A percentile compares a stretch with the other conserved stretches of the same genome.
Evolutionary conservation across 2,329 filamentous ascomycete genomes (phyloP).

Genomic region (Fonsecaea pugnacius): DNA sequence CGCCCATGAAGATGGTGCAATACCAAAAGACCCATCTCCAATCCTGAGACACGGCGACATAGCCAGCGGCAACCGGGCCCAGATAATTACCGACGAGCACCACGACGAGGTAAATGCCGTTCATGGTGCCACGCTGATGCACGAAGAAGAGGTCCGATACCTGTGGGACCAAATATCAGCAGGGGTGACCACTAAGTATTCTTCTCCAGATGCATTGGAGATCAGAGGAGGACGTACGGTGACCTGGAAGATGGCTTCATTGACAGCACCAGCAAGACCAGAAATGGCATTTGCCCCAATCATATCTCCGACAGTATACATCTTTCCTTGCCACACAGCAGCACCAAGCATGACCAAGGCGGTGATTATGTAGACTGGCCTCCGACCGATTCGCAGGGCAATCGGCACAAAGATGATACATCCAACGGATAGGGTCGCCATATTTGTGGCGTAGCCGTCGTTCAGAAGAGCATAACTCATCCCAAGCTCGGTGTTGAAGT

Average conservation of each 20-base stretch:
- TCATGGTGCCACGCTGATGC: conserved; percentile 57
- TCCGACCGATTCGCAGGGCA: conserved; percentile 48
- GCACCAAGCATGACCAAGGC: conserved; percentile 43
- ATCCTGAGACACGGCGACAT: conserved; percentile 42
- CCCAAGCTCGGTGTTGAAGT: conserved; percentile 47
- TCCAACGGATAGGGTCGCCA: conserved; percentile 47
- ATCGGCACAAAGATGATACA: conserved; percentile 50
- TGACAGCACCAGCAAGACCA: conserved; percentile 50
- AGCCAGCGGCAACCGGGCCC: conserved; percentile 43
- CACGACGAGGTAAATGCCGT: conserved; percentile 54
- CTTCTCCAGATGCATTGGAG: not conserved
- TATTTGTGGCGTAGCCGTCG: conserved; percentile 49
- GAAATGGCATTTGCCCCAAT: conserved; percentile 48
- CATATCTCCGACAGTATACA: conserved; percentile 47
- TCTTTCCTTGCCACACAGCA: conserved; percentile 49
- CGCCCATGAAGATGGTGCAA: conserved; percentile 42
- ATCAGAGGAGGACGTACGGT: conserved; percentile 38
- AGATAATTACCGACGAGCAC: conserved; percentile 44
- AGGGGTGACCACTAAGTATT: not conserved
- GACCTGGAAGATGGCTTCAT: conserved; percentile 50
- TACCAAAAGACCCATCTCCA: conserved; percentile 46
- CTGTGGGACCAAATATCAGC: conserved; percentile 28
- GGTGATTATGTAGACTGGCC: conserved; percentile 50
- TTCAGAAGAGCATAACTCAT: conserved; percentile 48
- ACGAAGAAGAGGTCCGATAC: conserved; percentile 57